Conservation (phyloP, 768 basidiomycete species). For the Lactarius quietus region DNA sequence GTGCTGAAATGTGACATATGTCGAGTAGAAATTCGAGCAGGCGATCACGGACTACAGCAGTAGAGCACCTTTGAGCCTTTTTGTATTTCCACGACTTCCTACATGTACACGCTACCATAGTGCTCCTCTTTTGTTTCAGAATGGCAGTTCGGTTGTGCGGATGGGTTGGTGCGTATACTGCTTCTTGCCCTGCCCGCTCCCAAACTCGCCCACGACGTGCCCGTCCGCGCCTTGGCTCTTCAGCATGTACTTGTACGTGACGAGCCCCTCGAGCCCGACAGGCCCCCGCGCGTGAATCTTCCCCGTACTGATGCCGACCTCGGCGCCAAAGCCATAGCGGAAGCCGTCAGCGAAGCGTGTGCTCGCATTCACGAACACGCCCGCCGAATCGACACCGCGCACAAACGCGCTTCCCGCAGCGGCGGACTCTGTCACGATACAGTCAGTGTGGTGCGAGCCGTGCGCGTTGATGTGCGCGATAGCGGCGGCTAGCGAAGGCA, state of each 20-base stretch:
- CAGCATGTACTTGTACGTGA: conserved; percentile 96
- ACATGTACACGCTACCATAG: too few relatives aligned
- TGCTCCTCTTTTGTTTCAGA: conserved; percentile 37
- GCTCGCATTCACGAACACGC: conserved; percentile 91
- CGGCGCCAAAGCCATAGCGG: conserved; percentile 94
- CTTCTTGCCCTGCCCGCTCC: conserved; percentile 62
- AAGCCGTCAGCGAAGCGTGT: conserved; percentile 97
- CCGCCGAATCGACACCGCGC: conserved; percentile 85
- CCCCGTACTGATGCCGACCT: conserved; percentile 96
- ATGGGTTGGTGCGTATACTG: conserved; percentile 64
- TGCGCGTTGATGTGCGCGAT: conserved; percentile 89
- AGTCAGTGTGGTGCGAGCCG: conserved; percentile 93
- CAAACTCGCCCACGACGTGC: too few relatives aligned
- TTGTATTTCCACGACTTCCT: too few relatives aligned
- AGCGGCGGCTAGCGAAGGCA: conserved; percentile 69
- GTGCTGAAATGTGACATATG: too few relatives aligned
- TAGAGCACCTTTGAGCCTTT: too few relatives aligned
- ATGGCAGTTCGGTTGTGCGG: conserved; percentile 43
- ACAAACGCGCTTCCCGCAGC: conserved; percentile 67
- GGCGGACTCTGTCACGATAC: conserved; percentile 82
- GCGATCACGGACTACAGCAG: too few relatives aligned
- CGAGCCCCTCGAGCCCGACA: conserved; percentile 89
- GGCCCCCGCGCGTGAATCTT: conserved; percentile 96
- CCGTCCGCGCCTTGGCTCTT: conserved; percentile 65
- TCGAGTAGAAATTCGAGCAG: too few relatives aligned